Evolutionary conservation across 441 rosid species (phyloP), one percentile per base, ranked within the genome.

Genomic region (Corymbia citriodora): DNA sequence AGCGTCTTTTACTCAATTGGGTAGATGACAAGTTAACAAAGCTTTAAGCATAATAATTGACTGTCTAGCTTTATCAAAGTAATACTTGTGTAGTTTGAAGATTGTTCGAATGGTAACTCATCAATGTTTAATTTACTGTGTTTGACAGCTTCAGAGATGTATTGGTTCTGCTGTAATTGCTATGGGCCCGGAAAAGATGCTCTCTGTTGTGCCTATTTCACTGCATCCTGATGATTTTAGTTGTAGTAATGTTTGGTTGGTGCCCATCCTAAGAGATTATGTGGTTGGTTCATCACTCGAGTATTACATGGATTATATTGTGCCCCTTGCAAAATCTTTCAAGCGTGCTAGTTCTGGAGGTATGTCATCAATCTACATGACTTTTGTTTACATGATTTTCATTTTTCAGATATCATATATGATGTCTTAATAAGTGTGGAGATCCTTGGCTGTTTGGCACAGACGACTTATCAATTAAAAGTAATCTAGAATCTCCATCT

Each of bases 131-230:
- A 70, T 36, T 70, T 82, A 50, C 87, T 68, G 55, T 15, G 27
- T 50, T 18, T 36, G 96, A 90, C 89, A 97, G 99, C 95, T 96
- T 90, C 94, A 91, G 92, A 91, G 93, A 89, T 98, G 99, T 93
- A 92, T 97, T 91, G 99, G 99, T 91, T 95, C 97, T 88, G 98
- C 98, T 87, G 96, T 97, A 88, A 93, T 94, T 92, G 98, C 97
- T 88, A 94, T 97, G 92, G 99, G 99, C 81, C 98, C 98, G 45
- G 96, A 94, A 90, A 96, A 91, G 95, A 92, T 97, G 59, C 96
- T 98, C 79, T 81, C 91, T 72, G 93, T 97, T 91, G 49, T 98
- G 53, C 99, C 99, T 81, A 95, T 98, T 92, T 93, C 95, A 86
- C 90, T 96, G 89, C n/a, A 92, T 92, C 86, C 93, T 11, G 94